phyloP scores from a whole-genome alignment of 768 basidiomycete genomes.

The Russula sp. region DNA sequence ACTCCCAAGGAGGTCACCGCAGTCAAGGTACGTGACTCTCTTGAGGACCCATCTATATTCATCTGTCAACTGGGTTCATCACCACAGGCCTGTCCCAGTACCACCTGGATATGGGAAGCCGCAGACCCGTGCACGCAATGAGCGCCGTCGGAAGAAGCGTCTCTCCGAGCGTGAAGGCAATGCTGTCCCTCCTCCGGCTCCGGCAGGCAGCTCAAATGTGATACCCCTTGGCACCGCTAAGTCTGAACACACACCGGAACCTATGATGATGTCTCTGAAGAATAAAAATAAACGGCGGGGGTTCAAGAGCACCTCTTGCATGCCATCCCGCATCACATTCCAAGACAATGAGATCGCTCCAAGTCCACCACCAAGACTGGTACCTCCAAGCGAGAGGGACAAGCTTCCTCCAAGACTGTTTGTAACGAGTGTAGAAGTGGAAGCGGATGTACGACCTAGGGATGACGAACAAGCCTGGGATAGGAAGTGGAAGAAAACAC shows the following conservation, averaged over 20 bases:
- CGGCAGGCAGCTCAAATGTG: slow-evolving; percentile 37
- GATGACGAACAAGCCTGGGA: slow-evolving; percentile 10
- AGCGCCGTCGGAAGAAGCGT: slow-evolving; percentile 46
- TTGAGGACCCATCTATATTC: background rate
- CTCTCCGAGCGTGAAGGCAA: slow-evolving; percentile 27
- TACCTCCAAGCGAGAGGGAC: slow-evolving; percentile 60
- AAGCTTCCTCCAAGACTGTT: slow-evolving; percentile 56
- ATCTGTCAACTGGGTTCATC: background rate
- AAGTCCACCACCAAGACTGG: slow-evolving; percentile 31
- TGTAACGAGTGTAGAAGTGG: slow-evolving; percentile 67
- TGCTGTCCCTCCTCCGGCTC: slow-evolving; percentile 14
- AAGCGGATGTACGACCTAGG: slow-evolving; percentile 37
- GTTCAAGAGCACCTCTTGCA: slow-evolving; percentile 47
- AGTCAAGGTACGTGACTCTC: slow-evolving; percentile 1
- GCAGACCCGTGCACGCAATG: slow-evolving; percentile 49
- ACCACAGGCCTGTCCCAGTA: slow-evolving; percentile 26
- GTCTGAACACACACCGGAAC: slow-evolving; percentile 20
- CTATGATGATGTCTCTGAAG: slow-evolving; percentile 44
- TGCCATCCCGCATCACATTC: slow-evolving; percentile 50
- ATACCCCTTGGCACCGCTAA: slow-evolving; percentile 34
- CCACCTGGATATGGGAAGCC: slow-evolving; percentile 57
- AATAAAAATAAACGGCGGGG: slow-evolving; percentile 74
- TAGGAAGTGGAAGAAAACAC: slow-evolving; percentile 33
- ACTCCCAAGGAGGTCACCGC: background rate
- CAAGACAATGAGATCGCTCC: slow-evolving; percentile 22